Percentiles rank a stretch among this genome's conserved stretches.
Evolutionary conservation across 2,329 filamentous ascomycete genomes (phyloP).

Genomic region (Aspergillus pseudoterreus): DNA sequence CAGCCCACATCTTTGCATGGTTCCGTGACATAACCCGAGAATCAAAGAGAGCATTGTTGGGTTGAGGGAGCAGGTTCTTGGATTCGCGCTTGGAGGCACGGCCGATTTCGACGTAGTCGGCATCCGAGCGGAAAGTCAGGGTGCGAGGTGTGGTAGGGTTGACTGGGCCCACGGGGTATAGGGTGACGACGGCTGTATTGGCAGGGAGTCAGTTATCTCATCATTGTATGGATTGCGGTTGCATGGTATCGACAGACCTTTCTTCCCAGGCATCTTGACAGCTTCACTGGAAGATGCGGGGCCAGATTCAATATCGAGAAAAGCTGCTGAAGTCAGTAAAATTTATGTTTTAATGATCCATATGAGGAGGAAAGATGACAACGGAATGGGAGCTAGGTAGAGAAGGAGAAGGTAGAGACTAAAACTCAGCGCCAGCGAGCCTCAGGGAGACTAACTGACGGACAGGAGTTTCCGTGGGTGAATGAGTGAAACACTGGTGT

Average conservation of each 20-base stretch:
- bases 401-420: no score
- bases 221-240: no score
- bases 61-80: constrained; percentile 32
- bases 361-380: no score
- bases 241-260: neutral
- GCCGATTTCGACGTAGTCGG: constrained; percentile 34
- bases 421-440: no score
- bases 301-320: no score
- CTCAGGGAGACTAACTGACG: no score
- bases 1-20: constrained; percentile 38
- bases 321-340: no score
- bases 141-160: constrained; percentile 25
- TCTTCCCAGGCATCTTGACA: neutral
- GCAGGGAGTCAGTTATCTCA: neutral
- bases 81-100: constrained; percentile 38
- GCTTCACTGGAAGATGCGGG: neutral
- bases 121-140: constrained; percentile 27
- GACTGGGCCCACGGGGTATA: constrained; percentile 26
- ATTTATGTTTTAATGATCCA: no score
- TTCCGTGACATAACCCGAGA: constrained; percentile 47
- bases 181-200: constrained; percentile 30
- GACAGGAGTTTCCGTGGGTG: no score
- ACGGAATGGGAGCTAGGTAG: no score
- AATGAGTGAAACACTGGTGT: neutral
- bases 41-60: constrained; percentile 44